Percentiles rank a stretch among this genome's conserved stretches.
phyloP scores from a whole-genome alignment of 1,284 basidiomycete genomes.

The Apiotrichum veenhuisii region DNA sequence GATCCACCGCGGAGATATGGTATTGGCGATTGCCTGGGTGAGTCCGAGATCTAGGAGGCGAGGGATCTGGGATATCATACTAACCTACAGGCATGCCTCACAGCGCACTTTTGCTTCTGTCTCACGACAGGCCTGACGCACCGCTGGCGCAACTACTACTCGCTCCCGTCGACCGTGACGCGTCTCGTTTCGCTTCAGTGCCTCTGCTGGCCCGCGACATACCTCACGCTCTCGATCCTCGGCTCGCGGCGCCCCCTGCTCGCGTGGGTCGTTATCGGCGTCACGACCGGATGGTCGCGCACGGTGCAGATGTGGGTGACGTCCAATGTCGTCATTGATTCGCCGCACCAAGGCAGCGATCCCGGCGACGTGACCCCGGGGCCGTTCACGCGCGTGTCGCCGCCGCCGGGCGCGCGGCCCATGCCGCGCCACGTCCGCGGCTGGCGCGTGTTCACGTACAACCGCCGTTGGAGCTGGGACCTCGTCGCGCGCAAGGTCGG shows the following conservation, averaged over 20 bases:
- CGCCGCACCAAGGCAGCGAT: not conserved
- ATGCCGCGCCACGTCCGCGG: constrained; percentile 22
- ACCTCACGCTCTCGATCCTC: constrained; percentile 45
- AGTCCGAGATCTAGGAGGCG: constrained; percentile 6
- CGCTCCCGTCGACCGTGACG: constrained; percentile 48
- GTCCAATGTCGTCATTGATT: constrained; percentile 36
- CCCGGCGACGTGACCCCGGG: constrained; percentile 4
- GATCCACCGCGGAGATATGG: constrained; percentile 35
- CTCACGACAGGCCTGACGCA: constrained; percentile 50
- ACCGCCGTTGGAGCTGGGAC: constrained; percentile 48
- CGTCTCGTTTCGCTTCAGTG: constrained; percentile 51
- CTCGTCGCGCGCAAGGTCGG: constrained; percentile 42
- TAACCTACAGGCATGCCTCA: constrained; percentile 40
- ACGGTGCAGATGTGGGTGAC: constrained; percentile 52
- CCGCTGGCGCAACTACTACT: constrained; percentile 51
- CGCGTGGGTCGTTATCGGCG: constrained; percentile 51
- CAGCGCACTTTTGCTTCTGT: constrained; percentile 49
- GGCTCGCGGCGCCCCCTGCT: constrained; percentile 44
- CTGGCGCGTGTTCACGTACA: constrained; percentile 37
- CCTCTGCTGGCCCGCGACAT: constrained; percentile 51
- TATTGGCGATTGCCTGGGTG: constrained; percentile 42
- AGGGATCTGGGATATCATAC: not conserved
- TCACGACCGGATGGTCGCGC: constrained; percentile 46
- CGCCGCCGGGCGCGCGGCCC: constrained; percentile 9
- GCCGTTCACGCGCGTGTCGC: constrained; percentile 6